Evolutionary conservation across 2,329 filamentous ascomycete species (phyloP), one percentile per base, ranked within the genome.

Genomic region (Aureobasidium musti): DNA sequence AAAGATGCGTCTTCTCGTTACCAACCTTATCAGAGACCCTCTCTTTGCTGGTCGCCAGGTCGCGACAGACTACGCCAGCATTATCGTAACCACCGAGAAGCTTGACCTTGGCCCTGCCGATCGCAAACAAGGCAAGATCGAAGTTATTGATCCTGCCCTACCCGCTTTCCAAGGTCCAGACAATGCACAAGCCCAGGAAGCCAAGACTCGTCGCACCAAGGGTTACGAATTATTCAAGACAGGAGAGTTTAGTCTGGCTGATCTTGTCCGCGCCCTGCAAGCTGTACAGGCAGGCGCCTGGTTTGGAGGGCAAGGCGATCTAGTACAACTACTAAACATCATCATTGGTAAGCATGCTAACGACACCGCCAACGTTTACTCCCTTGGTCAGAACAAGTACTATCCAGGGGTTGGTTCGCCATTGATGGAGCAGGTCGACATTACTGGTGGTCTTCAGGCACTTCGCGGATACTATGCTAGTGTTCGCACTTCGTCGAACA

Each of bases 401-500:
- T 87, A 83, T 69, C 79, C 80, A 0, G 72, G 82, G 49, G 65
- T 74, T 14, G 73, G 70, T 0, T 70, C 73, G 50, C 72, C 71
- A 3, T 69, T 71, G 4, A 68, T 71, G 7, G 77, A 83, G 56
- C 69, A 66, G 0, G 71, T 73, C 3, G 71, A 79, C 35, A 78
- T 89, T 1, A 80, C 79, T 2, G 77, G 73, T 13, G 85, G 85
- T 1, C 76, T 89, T 0, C 78, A 84, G 56, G 86, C 86, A 0
- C 74, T 87, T 4, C 81, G 86, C 49, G 87, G 87, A 0, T 89
- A 85, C 74, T 89, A 84, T 71, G 79, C 85, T 13, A 88, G 85
- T 71, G 83, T 87, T 35, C 84, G 87, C 5, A 82, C 84, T 1
- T 82, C 85, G 2, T 84, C 85, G 17, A 82, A 81, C 45, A 80